Conservation (phyloP, 129 eudicot species). For the Ambrosia artemisiifolia region DNA sequence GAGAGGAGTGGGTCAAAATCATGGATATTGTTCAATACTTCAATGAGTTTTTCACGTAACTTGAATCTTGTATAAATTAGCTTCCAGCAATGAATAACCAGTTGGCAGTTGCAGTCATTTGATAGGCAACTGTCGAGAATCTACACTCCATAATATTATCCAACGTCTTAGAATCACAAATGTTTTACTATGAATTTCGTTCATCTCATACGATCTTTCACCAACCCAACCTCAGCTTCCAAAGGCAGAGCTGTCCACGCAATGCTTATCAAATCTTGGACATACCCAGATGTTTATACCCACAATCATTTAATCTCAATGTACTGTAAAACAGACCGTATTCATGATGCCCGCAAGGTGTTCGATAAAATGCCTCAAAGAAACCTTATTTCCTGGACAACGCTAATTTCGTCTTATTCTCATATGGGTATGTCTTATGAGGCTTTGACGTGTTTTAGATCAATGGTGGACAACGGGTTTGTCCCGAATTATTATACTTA, state of each 20-base stretch:
- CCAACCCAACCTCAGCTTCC: slow-evolving; percentile 27
- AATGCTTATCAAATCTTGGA: slow-evolving; percentile 41
- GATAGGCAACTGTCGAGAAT: too few relatives aligned
- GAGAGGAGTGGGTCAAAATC: too few relatives aligned
- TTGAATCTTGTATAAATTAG: too few relatives aligned
- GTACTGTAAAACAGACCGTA: slow-evolving; percentile 41
- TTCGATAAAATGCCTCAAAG: slow-evolving; percentile 63
- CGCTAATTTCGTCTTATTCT: slow-evolving; percentile 51
- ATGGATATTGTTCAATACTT: too few relatives aligned
- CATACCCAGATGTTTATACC: slow-evolving; percentile 45
- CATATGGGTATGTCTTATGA: slow-evolving; percentile 39
- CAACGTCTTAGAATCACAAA: too few relatives aligned
- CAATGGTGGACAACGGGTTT: slow-evolving; percentile 50
- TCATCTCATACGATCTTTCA: slow-evolving; percentile 46
- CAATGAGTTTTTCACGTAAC: too few relatives aligned
- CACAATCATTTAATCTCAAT: slow-evolving; percentile 59
- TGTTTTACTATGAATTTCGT: slow-evolving; percentile 56
- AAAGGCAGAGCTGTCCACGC: slow-evolving; percentile 56
- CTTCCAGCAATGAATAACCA: too few relatives aligned
- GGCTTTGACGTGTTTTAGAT: slow-evolving; percentile 41
- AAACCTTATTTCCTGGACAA: slow-evolving; percentile 68
- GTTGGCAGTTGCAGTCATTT: too few relatives aligned
- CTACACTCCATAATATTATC: too few relatives aligned
- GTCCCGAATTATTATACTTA: slow-evolving; percentile 53
- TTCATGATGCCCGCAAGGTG: slow-evolving; percentile 49